These are phyloP conservation scores for Paramarasmius palmivorus DNA, from an alignment of 1,284 basidiomycete species.

Conservation along the genomic window DNA sequence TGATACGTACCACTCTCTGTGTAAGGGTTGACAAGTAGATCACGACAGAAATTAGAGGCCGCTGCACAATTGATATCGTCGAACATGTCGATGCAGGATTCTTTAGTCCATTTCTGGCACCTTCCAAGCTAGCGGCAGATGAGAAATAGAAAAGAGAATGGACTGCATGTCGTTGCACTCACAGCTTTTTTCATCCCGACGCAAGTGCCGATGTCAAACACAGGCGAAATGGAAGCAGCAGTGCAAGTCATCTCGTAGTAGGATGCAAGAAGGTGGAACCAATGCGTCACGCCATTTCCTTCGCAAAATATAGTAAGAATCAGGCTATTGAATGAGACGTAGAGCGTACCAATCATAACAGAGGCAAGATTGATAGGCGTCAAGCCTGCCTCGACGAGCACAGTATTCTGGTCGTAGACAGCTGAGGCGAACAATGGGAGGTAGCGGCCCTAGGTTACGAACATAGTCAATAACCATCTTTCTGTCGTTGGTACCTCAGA, in stretches of 20 bases:
- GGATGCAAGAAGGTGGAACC: constrained; percentile 35
- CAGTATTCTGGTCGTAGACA: constrained; percentile 60
- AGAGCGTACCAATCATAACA: constrained; percentile 55
- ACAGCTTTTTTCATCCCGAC: constrained; percentile 52
- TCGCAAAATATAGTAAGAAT: background rate
- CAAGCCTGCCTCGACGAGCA: constrained; percentile 44
- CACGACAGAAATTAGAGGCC: constrained; percentile 48
- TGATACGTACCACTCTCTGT: constrained; percentile 35
- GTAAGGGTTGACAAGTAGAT: constrained; percentile 33
- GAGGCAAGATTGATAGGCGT: constrained; percentile 63
- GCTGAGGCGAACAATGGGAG: constrained; percentile 65
- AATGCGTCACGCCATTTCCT: constrained; percentile 61
- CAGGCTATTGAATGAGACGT: constrained; percentile 26
- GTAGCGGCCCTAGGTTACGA: constrained; percentile 50
- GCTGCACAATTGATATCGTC: constrained; percentile 56
- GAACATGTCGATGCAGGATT: constrained; percentile 45
- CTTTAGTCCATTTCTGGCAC: constrained; percentile 48
- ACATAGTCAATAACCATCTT: background rate
- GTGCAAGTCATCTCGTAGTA: constrained; percentile 53
- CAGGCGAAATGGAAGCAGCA: constrained; percentile 21
- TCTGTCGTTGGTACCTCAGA: constrained; percentile 24
- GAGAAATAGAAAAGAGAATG: background rate
- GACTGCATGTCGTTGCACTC: constrained; percentile 14
- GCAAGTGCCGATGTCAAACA: constrained; percentile 34
- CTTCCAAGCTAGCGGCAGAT: constrained; percentile 38